phyloP scores from a whole-genome alignment of 805 yeast genomes.

The Candida ponderosae region DNA sequence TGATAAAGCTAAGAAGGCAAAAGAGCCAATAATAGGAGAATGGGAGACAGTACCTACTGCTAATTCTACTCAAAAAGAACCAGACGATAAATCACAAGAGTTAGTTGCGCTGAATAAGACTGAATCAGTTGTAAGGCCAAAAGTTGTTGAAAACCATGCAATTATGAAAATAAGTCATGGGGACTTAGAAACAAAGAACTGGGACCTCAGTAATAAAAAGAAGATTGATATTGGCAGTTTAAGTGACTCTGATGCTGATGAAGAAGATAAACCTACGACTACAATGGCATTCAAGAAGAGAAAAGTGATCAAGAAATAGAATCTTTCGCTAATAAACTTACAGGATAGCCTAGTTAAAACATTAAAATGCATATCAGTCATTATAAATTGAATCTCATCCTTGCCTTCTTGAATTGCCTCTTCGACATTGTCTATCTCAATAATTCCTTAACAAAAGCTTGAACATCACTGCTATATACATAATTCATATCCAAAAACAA shows the following conservation, averaged over 20 bases:
- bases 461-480: too few relatives aligned
- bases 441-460: too few relatives aligned
- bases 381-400: too few relatives aligned
- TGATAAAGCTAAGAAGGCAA: slow-evolving; percentile 1
- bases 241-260: slow-evolving; percentile 11
- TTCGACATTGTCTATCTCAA: too few relatives aligned
- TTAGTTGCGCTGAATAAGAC: not conserved
- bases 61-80: not conserved
- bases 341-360: too few relatives aligned
- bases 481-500: too few relatives aligned
- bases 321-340: too few relatives aligned
- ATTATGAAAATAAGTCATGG: slow-evolving; percentile 6
- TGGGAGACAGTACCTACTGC: slow-evolving; percentile 8
- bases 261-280: too few relatives aligned
- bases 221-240: slow-evolving; percentile 1
- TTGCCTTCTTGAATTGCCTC: too few relatives aligned
- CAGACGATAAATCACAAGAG: not conserved
- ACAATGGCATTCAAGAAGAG: too few relatives aligned
- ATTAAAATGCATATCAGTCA: too few relatives aligned
- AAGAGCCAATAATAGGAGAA: slow-evolving; percentile 7
- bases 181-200: slow-evolving; percentile 17
- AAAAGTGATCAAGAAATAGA: too few relatives aligned
- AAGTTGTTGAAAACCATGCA: not conserved
- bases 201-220: slow-evolving; percentile 19
- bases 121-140: not conserved